Base-by-base conservation (phyloP, 108 stramenopile species). In the Nitzschia sp. region DNA sequence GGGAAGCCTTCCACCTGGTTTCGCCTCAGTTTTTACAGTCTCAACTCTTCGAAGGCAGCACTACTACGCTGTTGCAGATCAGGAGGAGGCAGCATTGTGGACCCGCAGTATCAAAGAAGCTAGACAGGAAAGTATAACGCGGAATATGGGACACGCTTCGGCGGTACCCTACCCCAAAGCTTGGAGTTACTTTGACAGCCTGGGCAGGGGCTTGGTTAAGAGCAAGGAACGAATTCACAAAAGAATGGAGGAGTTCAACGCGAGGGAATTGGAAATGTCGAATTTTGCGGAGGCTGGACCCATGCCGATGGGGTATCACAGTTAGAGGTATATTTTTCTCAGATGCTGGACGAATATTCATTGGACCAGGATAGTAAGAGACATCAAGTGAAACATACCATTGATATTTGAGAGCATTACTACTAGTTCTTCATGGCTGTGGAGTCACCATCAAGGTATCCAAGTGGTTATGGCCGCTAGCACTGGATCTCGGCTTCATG, bases 61-160 rank as follows among this genome's bases (percentile, higher is more conserved):
- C 30, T 89, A 83, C 53, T 91, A 84, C 68, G 89, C 86, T 6
- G 86, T 90, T 0, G 44, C 71, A 0, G 75, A 71, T 50, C 25
- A 47, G 29, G 90, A 91, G 47, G 88, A 91, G 48, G 85, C 88
- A 9, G 15, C 22, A 50, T 41, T 78, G 17, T 94, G 93, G 93
- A 63, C 89, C 1, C 78, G 85, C 29, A 79, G 75, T 45, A 29
- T 94, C 13, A 59, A 69, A 9, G 77, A 89, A 36, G 80, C 76
- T 26, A 58, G 76, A 53, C 89, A 89, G 61, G 89, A 85, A 65
- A 56, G 62, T 16, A 88, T 88, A 29, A 87, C 79, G 13, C 54
- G 88, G 36, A 66, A 64, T 19, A 87, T 94, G 93, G 93, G 93
- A 9, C 93, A 94, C 73, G 85, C 88, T 22, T 32, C 47, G 32